These are phyloP conservation scores for Cercophora samala DNA, from an alignment of 495 filamentous ascomycete genomes.

Conservation along the genomic window DNA sequence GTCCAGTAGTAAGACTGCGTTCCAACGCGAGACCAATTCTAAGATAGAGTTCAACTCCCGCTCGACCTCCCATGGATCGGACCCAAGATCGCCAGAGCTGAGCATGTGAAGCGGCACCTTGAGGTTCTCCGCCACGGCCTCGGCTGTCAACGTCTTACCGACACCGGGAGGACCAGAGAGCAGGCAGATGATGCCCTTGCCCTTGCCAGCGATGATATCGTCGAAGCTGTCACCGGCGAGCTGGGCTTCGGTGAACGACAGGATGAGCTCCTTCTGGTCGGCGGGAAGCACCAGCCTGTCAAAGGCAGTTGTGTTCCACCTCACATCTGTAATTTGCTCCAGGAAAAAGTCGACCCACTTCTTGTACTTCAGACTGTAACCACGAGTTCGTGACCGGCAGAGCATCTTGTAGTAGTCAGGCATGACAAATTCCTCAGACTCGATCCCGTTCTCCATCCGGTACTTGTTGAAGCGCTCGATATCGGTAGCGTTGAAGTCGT, in stretches of 20 bases:
- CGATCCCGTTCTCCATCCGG: conserved; percentile 20
- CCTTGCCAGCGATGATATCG: conserved; percentile 54
- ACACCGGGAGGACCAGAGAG: conserved; percentile 57
- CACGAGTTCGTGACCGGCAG: conserved; percentile 39
- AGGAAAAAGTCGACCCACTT: conserved; percentile 42
- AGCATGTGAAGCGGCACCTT: conserved; percentile 53
- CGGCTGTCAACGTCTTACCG: conserved; percentile 59
- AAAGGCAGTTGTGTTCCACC: conserved; percentile 54
- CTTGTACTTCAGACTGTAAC: conserved; percentile 46
- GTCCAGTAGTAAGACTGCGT: conserved; percentile 57
- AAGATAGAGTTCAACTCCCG: conserved; percentile 49
- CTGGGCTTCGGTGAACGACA: conserved; percentile 50
- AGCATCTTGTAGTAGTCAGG: conserved; percentile 44
- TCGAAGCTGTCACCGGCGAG: conserved; percentile 58
- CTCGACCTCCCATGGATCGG: conserved; percentile 48
- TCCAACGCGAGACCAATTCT: conserved; percentile 51
- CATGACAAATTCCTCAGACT: conserved; percentile 25
- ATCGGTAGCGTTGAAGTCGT: conserved; percentile 34
- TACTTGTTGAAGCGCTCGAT: conserved; percentile 27
- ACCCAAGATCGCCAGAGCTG: conserved; percentile 55
- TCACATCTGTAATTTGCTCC: conserved; percentile 40
- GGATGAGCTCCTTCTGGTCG: conserved; percentile 52
- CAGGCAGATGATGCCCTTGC: conserved; percentile 58
- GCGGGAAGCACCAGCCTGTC: conserved; percentile 52
- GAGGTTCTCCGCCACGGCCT: conserved; percentile 52